phyloP scores from a whole-genome alignment of 352 stramenopile species.

The Phytophthora kernoviae region DNA sequence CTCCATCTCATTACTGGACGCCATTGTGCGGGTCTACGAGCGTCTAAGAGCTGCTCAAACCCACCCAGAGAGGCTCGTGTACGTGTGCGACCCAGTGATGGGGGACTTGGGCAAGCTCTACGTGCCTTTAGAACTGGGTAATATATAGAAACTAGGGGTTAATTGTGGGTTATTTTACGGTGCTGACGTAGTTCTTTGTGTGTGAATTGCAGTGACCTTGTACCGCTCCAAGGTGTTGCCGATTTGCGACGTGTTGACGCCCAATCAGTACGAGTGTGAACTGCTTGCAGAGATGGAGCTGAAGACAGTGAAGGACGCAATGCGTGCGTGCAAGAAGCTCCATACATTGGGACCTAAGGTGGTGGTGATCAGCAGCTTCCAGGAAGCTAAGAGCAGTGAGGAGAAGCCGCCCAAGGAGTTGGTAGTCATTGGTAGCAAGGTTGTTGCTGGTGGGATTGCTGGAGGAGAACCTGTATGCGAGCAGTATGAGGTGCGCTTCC shows the following conservation, averaged over 20 bases:
- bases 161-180: not conserved
- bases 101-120: constrained; percentile 85
- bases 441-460: constrained; percentile 14
- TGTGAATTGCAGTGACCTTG: constrained; percentile 58
- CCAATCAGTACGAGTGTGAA: constrained; percentile 89
- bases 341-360: constrained; percentile 73
- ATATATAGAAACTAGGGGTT: not conserved
- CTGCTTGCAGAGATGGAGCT: constrained; percentile 77
- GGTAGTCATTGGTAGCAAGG: constrained; percentile 73
- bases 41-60: constrained; percentile 58
- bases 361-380: constrained; percentile 86
- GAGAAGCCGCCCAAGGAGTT: constrained; percentile 45
- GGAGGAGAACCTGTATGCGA: constrained; percentile 40
- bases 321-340: constrained; percentile 75
- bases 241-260: constrained; percentile 84
- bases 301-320: constrained; percentile 62
- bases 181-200: constrained; percentile 6
- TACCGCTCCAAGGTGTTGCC: constrained; percentile 80
- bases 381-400: constrained; percentile 30
- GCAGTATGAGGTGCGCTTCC: constrained; percentile 81
- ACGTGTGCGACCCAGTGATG: constrained; percentile 87
- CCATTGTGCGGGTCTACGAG: constrained; percentile 71
- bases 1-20: constrained; percentile 67
- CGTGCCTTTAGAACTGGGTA: constrained; percentile 78
- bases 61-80: constrained; percentile 56